phyloP scores from a whole-genome alignment of 352 stramenopile genomes.

The Phytophthora cactorum region DNA sequence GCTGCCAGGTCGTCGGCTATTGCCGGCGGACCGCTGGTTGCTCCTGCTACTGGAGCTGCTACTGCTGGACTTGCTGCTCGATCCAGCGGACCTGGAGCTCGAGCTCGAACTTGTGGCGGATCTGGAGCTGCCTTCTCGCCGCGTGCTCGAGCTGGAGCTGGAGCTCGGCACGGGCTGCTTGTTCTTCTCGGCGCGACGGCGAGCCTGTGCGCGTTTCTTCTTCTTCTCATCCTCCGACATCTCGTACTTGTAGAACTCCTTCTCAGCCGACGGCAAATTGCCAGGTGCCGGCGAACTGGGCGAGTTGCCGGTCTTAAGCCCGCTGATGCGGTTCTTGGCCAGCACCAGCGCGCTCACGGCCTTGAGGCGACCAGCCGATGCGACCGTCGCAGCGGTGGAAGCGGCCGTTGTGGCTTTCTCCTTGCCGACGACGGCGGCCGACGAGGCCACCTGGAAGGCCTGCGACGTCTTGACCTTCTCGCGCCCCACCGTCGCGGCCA shows the following conservation, averaged over 20 bases:
- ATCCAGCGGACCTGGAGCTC: conserved; percentile 31
- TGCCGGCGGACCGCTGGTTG: conserved; percentile 28
- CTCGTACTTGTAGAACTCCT: conserved; percentile 84
- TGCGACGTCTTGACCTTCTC: conserved; percentile 71
- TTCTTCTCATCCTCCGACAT: conserved; percentile 84
- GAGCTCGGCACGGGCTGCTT: conserved; percentile 28
- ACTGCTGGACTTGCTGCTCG: conserved; percentile 37
- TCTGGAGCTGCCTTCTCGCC: conserved; percentile 32
- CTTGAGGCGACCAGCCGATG: conserved; percentile 58
- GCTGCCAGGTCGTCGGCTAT: conserved; percentile 37
- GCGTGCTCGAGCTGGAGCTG: conserved; percentile 20
- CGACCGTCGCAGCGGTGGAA: conserved; percentile 49
- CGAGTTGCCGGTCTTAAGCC: conserved; percentile 31
- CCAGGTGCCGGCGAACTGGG: conserved; percentile 32
- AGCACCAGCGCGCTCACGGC: conserved; percentile 57
- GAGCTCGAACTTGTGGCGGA: conserved; percentile 26
- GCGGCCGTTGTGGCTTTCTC: conserved; percentile 57
- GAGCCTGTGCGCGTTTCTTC: conserved; percentile 69
- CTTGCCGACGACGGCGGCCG: conserved; percentile 59
- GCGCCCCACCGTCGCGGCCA: conserved; percentile 50
- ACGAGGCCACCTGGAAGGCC: conserved; percentile 61
- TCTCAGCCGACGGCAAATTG: conserved; percentile 55
- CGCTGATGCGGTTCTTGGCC: conserved; percentile 64
- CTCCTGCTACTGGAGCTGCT: conserved; percentile 37
- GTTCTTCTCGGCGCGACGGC: conserved; percentile 73